Conservation (phyloP, 306 rosid species). For the Albizia julibrissin region DNA sequence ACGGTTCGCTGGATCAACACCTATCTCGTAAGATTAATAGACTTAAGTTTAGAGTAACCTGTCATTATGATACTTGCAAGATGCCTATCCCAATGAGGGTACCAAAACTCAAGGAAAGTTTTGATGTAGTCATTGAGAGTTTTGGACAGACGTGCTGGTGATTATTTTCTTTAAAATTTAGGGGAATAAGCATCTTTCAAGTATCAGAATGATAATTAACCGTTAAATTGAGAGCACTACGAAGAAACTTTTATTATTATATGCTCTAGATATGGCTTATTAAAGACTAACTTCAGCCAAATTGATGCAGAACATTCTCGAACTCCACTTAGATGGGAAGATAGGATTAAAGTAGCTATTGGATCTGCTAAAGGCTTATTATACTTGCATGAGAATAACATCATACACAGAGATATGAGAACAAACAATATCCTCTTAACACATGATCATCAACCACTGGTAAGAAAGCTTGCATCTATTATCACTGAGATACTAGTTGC, state of each 20-base stretch:
- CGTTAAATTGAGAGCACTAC: background rate
- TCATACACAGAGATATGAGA: slow-evolving; percentile 86
- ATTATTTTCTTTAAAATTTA: background rate
- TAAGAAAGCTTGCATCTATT: slow-evolving; percentile 36
- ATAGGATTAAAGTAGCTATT: slow-evolving; percentile 70
- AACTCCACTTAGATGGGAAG: slow-evolving; percentile 63
- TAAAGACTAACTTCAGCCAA: background rate
- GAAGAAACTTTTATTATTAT: background rate
- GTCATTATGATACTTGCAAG: background rate
- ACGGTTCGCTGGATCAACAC: slow-evolving; percentile 81
- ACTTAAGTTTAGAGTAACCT: background rate
- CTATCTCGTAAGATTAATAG: slow-evolving; percentile 51
- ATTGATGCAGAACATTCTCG: slow-evolving; percentile 55
- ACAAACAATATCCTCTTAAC: slow-evolving; percentile 86
- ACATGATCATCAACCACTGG: slow-evolving; percentile 74
- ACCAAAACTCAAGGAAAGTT: background rate
- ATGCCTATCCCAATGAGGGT: background rate
- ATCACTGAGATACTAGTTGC: background rate
- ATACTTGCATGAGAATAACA: slow-evolving; percentile 70
- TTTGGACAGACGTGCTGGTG: background rate
- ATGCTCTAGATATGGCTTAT: background rate
- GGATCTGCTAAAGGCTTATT: slow-evolving; percentile 80
- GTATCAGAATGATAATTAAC: background rate
- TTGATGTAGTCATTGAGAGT: background rate
- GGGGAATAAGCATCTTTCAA: background rate